Conservation (phyloP, 1,284 basidiomycete species). For the Marasmius tenuissimus region DNA sequence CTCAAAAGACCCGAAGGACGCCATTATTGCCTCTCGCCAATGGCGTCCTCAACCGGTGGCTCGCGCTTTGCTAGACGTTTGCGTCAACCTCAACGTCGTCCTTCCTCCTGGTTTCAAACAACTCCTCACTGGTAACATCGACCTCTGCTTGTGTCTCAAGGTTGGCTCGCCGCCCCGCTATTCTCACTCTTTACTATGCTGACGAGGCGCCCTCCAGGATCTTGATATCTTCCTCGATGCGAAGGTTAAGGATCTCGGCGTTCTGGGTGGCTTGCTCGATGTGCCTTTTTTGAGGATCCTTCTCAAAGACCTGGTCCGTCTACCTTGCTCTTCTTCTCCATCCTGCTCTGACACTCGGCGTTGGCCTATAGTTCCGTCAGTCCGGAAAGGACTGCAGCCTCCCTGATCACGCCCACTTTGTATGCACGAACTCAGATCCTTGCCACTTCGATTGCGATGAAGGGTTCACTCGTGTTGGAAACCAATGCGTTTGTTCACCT, state of each 20-base stretch:
- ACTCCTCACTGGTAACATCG: conserved; percentile 23
- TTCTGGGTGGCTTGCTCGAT: conserved; percentile 27
- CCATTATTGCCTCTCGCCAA: conserved; percentile 27
- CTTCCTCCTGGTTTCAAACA: conserved; percentile 19
- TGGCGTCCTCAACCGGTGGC: conserved; percentile 18
- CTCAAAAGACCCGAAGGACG: conserved; percentile 19
- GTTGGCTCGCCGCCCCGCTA: conserved; percentile 13
- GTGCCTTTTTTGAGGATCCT: conserved; percentile 19
- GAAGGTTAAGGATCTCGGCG: conserved; percentile 25
- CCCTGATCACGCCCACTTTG: conserved; percentile 32
- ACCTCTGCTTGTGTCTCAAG: conserved; percentile 32
- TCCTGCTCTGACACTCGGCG: not conserved
- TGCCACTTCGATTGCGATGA: conserved; percentile 28
- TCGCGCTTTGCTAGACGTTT: conserved; percentile 35
- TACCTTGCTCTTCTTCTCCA: not conserved
- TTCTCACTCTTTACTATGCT: not conserved
- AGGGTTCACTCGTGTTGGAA: not conserved
- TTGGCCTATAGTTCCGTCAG: conserved; percentile 20
- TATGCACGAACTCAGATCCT: conserved; percentile 32
- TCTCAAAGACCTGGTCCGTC: conserved; percentile 23
- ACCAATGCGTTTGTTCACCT: conserved; percentile 11
- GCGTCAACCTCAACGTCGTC: conserved; percentile 27
- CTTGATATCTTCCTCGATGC: conserved; percentile 36
- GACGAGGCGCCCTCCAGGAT: conserved; percentile 25
- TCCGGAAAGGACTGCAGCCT: conserved; percentile 26